Conservation (phyloP, 2,329 filamentous ascomycete genomes). For the Aureobasidium sp. region DNA sequence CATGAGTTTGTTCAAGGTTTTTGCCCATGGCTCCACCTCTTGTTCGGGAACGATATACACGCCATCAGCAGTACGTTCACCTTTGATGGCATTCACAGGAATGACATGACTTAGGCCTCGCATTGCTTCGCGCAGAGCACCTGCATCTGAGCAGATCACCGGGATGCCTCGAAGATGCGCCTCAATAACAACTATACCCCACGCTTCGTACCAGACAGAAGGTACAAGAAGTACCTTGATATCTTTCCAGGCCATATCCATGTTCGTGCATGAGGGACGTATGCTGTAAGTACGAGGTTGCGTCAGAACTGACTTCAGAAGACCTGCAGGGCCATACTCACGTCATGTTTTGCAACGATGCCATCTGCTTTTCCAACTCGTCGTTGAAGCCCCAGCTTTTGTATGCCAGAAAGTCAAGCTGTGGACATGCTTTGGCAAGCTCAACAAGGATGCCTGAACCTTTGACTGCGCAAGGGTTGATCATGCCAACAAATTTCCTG, state of each 20-base stretch:
- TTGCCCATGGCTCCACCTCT: slow-evolving; percentile 14
- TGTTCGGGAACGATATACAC: slow-evolving; percentile 17
- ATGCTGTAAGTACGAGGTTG: not conserved
- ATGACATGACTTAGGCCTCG: not conserved
- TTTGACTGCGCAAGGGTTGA: slow-evolving; percentile 20
- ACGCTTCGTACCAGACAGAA: slow-evolving; percentile 21
- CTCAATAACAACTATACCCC: slow-evolving; percentile 21
- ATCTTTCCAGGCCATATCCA: slow-evolving; percentile 18
- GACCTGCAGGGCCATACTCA: not conserved
- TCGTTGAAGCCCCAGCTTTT: slow-evolving; percentile 18
- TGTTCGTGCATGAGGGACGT: slow-evolving; percentile 13
- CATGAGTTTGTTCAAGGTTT: slow-evolving; percentile 7
- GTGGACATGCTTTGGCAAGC: slow-evolving; percentile 18
- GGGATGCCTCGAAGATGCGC: slow-evolving; percentile 22
- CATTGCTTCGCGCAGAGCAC: slow-evolving; percentile 20
- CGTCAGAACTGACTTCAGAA: not conserved
- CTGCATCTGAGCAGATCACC: slow-evolving; percentile 20
- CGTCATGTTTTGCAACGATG: not conserved
- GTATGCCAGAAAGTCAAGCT: slow-evolving; percentile 18
- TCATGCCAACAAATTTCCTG: slow-evolving; percentile 18
- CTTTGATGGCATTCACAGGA: slow-evolving; percentile 8
- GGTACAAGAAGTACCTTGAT: slow-evolving; percentile 21
- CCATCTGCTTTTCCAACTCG: not conserved
- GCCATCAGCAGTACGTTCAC: not conserved
- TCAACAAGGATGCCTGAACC: slow-evolving; percentile 17